A percentile compares a stretch with the other conserved stretches of the same genome.
phyloP scores from a whole-genome alignment of 148 eudicot genomes.

The Amaranthus cruentus region DNA sequence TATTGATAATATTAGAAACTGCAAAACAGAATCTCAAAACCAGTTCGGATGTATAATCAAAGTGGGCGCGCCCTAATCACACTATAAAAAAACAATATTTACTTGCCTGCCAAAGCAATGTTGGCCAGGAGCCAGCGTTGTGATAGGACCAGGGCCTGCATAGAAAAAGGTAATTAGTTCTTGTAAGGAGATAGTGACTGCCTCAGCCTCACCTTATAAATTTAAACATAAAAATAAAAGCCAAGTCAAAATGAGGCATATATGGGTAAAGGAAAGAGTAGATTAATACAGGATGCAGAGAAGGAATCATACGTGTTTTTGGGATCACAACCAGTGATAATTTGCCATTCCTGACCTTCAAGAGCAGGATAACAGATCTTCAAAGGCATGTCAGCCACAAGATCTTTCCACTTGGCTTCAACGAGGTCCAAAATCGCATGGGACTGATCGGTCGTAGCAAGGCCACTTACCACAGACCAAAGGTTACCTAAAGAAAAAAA shows the following conservation, averaged over 20 bases:
- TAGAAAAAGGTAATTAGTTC: background rate
- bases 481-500: conserved; percentile 59
- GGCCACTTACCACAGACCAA: conserved; percentile 57
- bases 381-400: conserved; percentile 55
- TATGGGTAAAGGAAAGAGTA: too few relatives aligned
- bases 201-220: too few relatives aligned
- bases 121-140: conserved; percentile 81
- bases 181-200: background rate
- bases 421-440: conserved; percentile 58
- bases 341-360: conserved; percentile 59
- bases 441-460: conserved; percentile 47
- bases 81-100: background rate
- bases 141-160: conserved; percentile 82
- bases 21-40: background rate
- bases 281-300: too few relatives aligned
- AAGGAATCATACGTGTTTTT: conserved; percentile 24
- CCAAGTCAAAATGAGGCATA: too few relatives aligned
- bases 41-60: background rate
- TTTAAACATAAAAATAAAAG: too few relatives aligned
- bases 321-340: conserved; percentile 62
- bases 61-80: background rate
- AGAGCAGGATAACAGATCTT: conserved; percentile 67
- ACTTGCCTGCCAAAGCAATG: conserved; percentile 76
- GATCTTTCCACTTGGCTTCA: conserved; percentile 56
- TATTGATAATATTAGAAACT: background rate